Evolutionary conservation across 2,329 filamentous ascomycete genomes (phyloP).

Genomic region (Huntiella decipiens): DNA sequence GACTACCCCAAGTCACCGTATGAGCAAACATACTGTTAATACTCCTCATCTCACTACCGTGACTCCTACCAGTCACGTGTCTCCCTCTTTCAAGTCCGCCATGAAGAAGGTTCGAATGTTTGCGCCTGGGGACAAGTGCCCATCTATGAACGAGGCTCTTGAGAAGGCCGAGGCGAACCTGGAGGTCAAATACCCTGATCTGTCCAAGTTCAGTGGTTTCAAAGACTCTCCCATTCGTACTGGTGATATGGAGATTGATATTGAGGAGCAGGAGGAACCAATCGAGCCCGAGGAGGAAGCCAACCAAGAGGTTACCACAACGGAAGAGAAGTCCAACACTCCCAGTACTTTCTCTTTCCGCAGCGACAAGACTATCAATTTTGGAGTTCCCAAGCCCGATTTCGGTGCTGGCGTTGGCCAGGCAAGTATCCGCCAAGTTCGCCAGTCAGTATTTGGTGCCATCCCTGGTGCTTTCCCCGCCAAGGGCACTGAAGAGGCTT

Average conservation of each 20-base stretch:
- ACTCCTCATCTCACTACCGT: conserved; percentile 40
- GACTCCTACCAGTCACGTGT: conserved; percentile 6
- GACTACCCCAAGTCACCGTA: conserved; percentile 49
- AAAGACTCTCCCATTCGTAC: background rate
- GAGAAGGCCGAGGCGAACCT: conserved; percentile 7
- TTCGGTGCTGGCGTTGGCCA: conserved; percentile 42
- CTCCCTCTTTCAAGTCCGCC: conserved; percentile 10
- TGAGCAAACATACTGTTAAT: conserved; percentile 60
- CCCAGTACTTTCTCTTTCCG: conserved; percentile 47
- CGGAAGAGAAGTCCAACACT: conserved; percentile 19
- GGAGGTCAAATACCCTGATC: conserved; percentile 33
- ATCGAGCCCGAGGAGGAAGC: conserved; percentile 13
- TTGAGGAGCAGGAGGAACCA: conserved; percentile 9
- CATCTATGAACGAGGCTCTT: conserved; percentile 18
- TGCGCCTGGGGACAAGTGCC: conserved; percentile 17
- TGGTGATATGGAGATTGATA: background rate
- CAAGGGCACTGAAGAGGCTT: conserved; percentile 13
- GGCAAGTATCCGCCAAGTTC: conserved; percentile 40
- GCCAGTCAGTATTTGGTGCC: conserved; percentile 26
- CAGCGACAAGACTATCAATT: conserved; percentile 44
- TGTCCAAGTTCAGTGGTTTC: conserved; percentile 24
- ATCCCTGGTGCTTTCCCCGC: conserved; percentile 40
- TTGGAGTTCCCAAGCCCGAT: conserved; percentile 28
- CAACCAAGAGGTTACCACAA: conserved; percentile 12
- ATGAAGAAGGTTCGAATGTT: conserved; percentile 12